Evolutionary conservation across 2,329 filamentous ascomycete species (phyloP).

Genomic region (Amesomyces nigricolor): DNA sequence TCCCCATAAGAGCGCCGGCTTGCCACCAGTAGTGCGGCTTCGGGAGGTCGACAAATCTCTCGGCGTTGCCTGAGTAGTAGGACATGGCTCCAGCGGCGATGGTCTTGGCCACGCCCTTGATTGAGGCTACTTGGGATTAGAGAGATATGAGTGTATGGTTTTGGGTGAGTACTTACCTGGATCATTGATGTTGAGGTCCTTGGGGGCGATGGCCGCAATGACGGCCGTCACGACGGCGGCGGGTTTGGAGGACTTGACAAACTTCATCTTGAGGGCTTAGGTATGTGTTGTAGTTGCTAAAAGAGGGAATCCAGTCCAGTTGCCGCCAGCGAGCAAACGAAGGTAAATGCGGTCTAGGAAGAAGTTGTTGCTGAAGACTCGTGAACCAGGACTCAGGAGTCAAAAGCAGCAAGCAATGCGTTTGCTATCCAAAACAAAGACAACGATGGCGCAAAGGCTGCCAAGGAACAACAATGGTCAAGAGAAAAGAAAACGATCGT

Average conservation of each 20-base stretch:
- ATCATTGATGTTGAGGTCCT: conserved; percentile 36
- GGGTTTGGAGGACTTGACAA: conserved; percentile 28
- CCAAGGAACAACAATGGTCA: conserved; percentile 2
- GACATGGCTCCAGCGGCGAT: conserved; percentile 57
- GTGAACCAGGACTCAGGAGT: not conserved
- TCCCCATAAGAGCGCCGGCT: conserved; percentile 59
- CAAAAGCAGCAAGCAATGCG: not conserved
- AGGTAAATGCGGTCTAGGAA: not conserved
- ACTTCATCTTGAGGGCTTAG: conserved; percentile 23
- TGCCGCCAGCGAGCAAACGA: conserved; percentile 22
- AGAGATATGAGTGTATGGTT: conserved; percentile 16
- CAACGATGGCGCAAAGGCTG: not conserved
- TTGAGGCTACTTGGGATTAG: conserved; percentile 43
- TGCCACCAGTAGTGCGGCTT: conserved; percentile 67
- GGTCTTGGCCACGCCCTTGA: conserved; percentile 55
- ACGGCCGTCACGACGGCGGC: conserved; percentile 18
- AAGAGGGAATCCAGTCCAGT: not conserved
- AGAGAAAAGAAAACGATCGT: conserved; percentile 16
- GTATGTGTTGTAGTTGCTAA: not conserved
- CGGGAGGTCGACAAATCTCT: conserved; percentile 58
- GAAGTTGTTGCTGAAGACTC: not conserved
- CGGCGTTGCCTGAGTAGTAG: conserved; percentile 55
- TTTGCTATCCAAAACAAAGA: conserved; percentile 4
- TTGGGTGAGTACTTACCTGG: conserved; percentile 28
- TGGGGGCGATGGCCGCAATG: conserved; percentile 25